A percentile compares a stretch with the other conserved stretches of the same genome.
phyloP scores from a whole-genome alignment of 192 early-diverging fungal genomes.

The Backusella morwellensis region DNA sequence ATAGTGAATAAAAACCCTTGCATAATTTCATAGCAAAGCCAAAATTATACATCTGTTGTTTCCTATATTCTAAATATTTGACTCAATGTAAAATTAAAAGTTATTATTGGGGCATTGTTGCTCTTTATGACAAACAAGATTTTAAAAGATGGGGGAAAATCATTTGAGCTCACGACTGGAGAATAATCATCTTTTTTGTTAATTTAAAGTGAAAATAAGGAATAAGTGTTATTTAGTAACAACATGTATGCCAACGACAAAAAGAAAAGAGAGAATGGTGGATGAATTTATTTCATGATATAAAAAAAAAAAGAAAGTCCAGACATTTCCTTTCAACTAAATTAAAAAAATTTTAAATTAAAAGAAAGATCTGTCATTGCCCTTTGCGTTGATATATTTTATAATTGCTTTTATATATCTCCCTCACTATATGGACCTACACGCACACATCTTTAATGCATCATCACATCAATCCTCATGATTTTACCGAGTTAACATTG shows the following conservation, averaged over 20 bases:
- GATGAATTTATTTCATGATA: not conserved
- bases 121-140: too few relatives aligned
- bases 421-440: not conserved
- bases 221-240: not conserved
- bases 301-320: not conserved
- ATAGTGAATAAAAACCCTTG: too few relatives aligned
- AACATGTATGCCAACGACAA: not conserved
- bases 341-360: not conserved
- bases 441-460: not conserved
- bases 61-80: too few relatives aligned
- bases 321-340: not conserved
- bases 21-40: too few relatives aligned
- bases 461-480: not conserved
- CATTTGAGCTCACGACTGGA: too few relatives aligned
- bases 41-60: too few relatives aligned
- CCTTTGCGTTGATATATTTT: not conserved
- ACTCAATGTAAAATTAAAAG: too few relatives aligned
- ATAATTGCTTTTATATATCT: not conserved
- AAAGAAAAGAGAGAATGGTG: not conserved
- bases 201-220: not conserved
- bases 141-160: too few relatives aligned
- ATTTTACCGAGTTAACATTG: not conserved
- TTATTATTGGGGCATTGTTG: too few relatives aligned
- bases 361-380: not conserved
- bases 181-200: too few relatives aligned